Base-by-base conservation (phyloP, 2,329 filamentous ascomycete genomes). In the Aschersonia sp. region DNA sequence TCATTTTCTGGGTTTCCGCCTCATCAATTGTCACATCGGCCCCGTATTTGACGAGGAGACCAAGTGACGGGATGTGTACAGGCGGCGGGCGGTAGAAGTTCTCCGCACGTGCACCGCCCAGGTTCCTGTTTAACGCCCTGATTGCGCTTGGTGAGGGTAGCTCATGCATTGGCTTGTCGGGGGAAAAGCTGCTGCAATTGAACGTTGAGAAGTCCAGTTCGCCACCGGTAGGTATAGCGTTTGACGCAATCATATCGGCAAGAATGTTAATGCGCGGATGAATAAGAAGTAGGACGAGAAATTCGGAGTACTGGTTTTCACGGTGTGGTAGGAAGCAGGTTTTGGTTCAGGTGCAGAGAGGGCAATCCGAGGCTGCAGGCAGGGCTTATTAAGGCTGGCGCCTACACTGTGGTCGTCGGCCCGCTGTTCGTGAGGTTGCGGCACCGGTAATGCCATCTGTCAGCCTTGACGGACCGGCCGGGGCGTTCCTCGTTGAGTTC, bases 41-140 rank as follows among this genome's bases (percentile, higher is more conserved):
- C 47, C 63, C 59, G 47, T 63, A 66, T 48, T 66, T 66, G 47
- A 66, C 57, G 35, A 62, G 11, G 10, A 66, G 50, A 2, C 57
- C 58, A 22, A 64, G 50, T 5, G 58, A 60, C 45, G 59, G 58
- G 22, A 66, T 51, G 22, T 45, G 51, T 45, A 66, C 61, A 12
- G 61, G 62, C 2, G 55, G 46, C 11, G 62, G 57, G 14, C 54
- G 55, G 44, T 57, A 48, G 43, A 62, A 59, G 5, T 32, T 48
- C 45, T 41, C 48, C 11, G 51, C 53, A 42, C 47, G 41, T 5
- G 39, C 22, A 32, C 45, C 35, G 30, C 54, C 53, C 22, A 53
- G 54, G 14, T 48, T 47, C 32, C 54, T 44, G 46, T 60, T 61
- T 41, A 60, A 50, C 30, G 53, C 51, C 53, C 59, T 56, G 42